Percentiles rank a stretch among this genome's conserved stretches.
phyloP scores from a whole-genome alignment of 2,329 filamentous ascomycete species.

The Fusarium equiseti region DNA sequence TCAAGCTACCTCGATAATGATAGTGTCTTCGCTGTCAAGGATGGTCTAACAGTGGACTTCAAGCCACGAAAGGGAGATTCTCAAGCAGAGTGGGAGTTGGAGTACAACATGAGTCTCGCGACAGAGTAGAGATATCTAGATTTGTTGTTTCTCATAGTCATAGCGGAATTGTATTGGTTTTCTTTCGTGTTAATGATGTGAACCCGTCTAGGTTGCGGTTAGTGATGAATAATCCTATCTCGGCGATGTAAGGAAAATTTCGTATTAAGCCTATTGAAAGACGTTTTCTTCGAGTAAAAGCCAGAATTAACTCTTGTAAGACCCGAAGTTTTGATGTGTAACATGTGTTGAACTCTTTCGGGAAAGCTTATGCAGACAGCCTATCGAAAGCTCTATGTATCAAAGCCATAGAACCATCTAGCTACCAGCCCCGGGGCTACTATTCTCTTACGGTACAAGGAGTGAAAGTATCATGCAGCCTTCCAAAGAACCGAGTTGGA shows the following conservation, averaged over 20 bases:
- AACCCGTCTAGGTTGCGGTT: no score
- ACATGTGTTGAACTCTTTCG: background rate
- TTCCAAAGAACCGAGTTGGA: background rate
- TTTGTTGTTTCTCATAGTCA: background rate
- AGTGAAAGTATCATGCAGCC: background rate
- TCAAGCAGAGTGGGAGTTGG: constrained; percentile 37
- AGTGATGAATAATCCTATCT: background rate
- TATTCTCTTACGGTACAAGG: accelerated
- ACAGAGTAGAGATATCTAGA: background rate
- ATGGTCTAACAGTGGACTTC: constrained; percentile 40
- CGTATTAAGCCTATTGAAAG: background rate
- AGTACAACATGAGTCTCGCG: constrained; percentile 32
- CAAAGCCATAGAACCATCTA: background rate
- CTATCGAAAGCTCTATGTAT: background rate
- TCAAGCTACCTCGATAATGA: constrained; percentile 41
- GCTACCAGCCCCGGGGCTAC: background rate
- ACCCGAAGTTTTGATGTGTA: background rate
- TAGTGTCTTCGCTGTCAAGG: constrained; percentile 42
- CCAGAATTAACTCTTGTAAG: background rate
- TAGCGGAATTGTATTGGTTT: constrained; percentile 2
- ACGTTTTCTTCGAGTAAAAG: background rate
- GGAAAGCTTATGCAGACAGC: background rate
- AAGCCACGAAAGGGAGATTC: constrained; percentile 40
- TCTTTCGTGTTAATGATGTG: background rate
- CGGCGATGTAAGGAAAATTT: background rate